Conservation (phyloP, 176 grass and related monocot species). For the Neostapfia colusana region DNA sequence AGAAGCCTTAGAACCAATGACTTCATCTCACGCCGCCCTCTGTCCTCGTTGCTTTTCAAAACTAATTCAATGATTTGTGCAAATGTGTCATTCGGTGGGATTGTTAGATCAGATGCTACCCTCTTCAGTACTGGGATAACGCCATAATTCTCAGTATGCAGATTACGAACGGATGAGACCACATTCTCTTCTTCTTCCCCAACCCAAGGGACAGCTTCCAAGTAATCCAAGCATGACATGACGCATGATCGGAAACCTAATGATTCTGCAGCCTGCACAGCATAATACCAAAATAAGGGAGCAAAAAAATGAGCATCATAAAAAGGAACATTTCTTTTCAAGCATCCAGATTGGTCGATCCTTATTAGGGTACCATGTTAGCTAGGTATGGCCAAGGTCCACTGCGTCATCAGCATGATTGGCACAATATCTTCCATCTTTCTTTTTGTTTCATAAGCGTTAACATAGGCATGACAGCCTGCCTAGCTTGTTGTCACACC, state of each 20-base stretch:
- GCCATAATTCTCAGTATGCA: constrained; percentile 59
- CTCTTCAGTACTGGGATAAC: constrained; percentile 83
- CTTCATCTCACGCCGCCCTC: constrained; percentile 83
- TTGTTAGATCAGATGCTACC: constrained; percentile 55
- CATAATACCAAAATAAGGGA: constrained; percentile 4
- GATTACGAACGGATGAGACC: constrained; percentile 66
- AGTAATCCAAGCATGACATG: constrained; percentile 74
- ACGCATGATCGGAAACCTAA: constrained; percentile 78
- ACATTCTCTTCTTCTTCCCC: constrained; percentile 94
- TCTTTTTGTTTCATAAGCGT: constrained; percentile 35
- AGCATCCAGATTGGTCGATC: constrained; percentile 19
- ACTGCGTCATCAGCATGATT: constrained; percentile 37
- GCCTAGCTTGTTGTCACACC: constrained; percentile 37
- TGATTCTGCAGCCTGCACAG: constrained; percentile 71
- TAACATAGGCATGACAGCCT: constrained; percentile 27
- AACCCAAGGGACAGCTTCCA: constrained; percentile 89
- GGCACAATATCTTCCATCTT: constrained; percentile 7
- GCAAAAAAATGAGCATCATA: constrained; percentile 20
- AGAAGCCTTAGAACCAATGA: constrained; percentile 79
- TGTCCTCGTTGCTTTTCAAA: constrained; percentile 79
- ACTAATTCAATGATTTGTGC: constrained; percentile 76
- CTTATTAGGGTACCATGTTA: constrained; percentile 20
- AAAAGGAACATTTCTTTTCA: constrained; percentile 14
- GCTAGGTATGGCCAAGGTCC: constrained; percentile 23
- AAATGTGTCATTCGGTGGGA: constrained; percentile 70